phyloP scores from a whole-genome alignment of 2,329 filamentous ascomycete genomes.

The Sarocladiaceae sp. region DNA sequence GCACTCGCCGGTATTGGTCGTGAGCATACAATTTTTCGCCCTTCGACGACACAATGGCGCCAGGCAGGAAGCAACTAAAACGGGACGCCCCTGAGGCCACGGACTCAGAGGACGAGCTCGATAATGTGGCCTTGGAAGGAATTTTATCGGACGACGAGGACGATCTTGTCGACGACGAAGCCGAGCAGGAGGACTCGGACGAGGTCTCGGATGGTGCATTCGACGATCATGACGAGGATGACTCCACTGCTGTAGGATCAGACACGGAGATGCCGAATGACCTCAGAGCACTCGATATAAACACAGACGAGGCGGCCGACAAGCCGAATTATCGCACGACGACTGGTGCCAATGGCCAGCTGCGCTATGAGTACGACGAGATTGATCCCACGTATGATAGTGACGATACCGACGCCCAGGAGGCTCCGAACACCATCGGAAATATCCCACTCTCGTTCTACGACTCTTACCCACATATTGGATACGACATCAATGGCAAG shows the following conservation, averaged over 20 bases:
- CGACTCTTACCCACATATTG: conserved; percentile 96
- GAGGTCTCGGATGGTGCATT: conserved; percentile 21
- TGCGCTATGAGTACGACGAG: conserved; percentile 88
- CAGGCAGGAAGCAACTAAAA: conserved; percentile 41
- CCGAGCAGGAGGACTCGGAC: conserved; percentile 33
- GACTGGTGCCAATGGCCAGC: conserved; percentile 84
- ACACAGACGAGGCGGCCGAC: conserved; percentile 34
- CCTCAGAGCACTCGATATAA: conserved; percentile 21
- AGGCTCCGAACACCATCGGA: conserved; percentile 84
- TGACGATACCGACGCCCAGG: conserved; percentile 83
- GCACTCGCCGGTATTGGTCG: not conserved
- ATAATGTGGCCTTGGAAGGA: conserved; percentile 45
- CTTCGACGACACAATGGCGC: conserved; percentile 19
- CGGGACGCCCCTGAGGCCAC: conserved; percentile 54
- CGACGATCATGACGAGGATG: conserved; percentile 20
- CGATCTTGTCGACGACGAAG: conserved; percentile 34
- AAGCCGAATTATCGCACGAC: conserved; percentile 50
- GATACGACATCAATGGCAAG: conserved; percentile 98
- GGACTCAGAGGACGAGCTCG: conserved; percentile 60
- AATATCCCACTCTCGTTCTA: conserved; percentile 94
- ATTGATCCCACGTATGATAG: conserved; percentile 95
- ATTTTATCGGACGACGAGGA: conserved; percentile 53
- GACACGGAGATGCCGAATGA: conserved; percentile 21
- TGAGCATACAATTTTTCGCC: not conserved
- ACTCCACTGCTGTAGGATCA: conserved; percentile 23